Base-by-base conservation (phyloP, 768 basidiomycete species). In the Pleurotus citrinopileatus region DNA sequence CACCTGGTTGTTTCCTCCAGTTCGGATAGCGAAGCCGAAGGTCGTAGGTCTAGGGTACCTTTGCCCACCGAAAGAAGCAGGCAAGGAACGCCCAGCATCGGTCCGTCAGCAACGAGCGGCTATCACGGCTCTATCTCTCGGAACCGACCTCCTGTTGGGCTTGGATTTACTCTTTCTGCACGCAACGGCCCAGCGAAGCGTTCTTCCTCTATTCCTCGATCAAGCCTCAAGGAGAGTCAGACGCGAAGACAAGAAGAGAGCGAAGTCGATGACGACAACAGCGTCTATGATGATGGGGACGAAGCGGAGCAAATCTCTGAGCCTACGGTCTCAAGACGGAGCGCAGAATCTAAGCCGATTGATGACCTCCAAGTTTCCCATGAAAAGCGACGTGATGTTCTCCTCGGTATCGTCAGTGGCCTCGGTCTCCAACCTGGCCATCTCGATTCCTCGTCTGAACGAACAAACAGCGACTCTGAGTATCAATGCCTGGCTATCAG, bases 1-100 rank as follows among this genome's bases (percentile, higher is more conserved):
- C 22, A 48, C 5, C 23, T 34, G 19, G 38, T 68, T 74, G 9
- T 60, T 71, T n/a, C 63, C 20, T 73, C 70, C 3, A 65, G 75
- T 43, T 76, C 75, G 2, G 77, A 74, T 23, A 70, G 70, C 42
- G 75, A 75, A 13, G 56, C 46, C 4, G 71, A 66, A 19, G 59
- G 54, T n/a, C 57, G 29, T 40, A 56, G 40, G 32, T 28, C 53
- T 13, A 37, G 57, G 25, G 43, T 55, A 15, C 55, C 57, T 13
- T 29, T 56, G 5, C 29, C 52, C 19, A 15, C 43, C 25, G 27
- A 54, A n/a, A 42, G 47, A 32, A 37, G 32, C 19, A 36, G 34
- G 15, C 48, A n/a, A 17, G n/a, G 17, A 8, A 29, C 45, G 7
- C 28, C 45, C n/a, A 19, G 19, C 7, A 40, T 7, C 17, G 15